These are phyloP conservation scores for Anacardium occidentale DNA, from an alignment of 345 rosid species.

Conservation along the genomic window DNA sequence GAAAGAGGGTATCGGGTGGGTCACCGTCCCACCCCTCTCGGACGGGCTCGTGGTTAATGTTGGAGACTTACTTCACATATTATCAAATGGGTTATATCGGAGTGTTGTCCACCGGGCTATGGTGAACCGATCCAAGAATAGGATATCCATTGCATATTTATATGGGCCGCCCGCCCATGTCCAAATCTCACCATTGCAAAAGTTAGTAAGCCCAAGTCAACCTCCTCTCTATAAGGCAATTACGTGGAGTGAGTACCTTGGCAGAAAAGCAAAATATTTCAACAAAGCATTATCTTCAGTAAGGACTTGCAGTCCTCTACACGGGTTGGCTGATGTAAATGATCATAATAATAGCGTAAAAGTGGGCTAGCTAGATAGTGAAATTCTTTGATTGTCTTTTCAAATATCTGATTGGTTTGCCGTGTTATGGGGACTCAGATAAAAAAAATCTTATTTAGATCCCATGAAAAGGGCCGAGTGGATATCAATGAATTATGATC, in stretches of 20 bases:
- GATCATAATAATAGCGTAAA: conserved; percentile 30
- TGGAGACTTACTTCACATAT: conserved; percentile 78
- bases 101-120: conserved; percentile 74
- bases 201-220: conserved; percentile 43
- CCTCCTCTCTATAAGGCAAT: conserved; percentile 69
- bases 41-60: conserved; percentile 63
- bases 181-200: conserved; percentile 51
- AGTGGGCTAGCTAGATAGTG: conserved; percentile 24
- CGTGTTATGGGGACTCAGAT: conserved; percentile 6
- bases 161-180: conserved; percentile 62
- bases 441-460: not conserved
- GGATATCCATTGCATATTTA: conserved; percentile 61
- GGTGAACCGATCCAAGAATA: conserved; percentile 49
- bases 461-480: conserved; percentile 13
- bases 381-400: conserved; percentile 7
- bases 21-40: conserved; percentile 55
- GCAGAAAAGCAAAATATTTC: conserved; percentile 68
- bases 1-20: conserved; percentile 66
- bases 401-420: conserved; percentile 7
- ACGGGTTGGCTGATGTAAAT: conserved; percentile 38
- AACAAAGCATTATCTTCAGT: conserved; percentile 43
- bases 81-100: conserved; percentile 68
- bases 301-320: conserved; percentile 31
- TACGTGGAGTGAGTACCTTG: conserved; percentile 76
- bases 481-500: not conserved